Percentiles rank a stretch among this genome's conserved stretches.
phyloP scores from a whole-genome alignment of 2,329 filamentous ascomycete species.

The Neocatenulostroma microsporum region DNA sequence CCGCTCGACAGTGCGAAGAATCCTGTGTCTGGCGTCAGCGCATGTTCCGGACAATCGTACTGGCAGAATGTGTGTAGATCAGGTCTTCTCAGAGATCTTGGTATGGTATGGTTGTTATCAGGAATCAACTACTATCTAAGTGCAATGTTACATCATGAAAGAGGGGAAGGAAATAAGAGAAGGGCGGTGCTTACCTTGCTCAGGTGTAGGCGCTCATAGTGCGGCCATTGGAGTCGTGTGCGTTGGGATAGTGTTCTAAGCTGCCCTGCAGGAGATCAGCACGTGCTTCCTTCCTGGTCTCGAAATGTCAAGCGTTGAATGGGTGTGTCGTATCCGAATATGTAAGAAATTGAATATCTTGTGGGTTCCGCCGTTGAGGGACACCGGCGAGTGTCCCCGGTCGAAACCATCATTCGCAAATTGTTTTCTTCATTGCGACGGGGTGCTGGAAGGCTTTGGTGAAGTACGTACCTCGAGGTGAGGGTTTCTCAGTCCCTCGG shows the following conservation, averaged over 20 bases:
- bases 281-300: too few relatives aligned
- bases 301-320: too few relatives aligned
- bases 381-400: too few relatives aligned
- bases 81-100: slow-evolving; percentile 6
- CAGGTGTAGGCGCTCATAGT: background rate
- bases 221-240: background rate
- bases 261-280: background rate
- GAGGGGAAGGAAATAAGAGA: slow-evolving; percentile 4
- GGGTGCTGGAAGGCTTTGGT: too few relatives aligned
- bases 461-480: too few relatives aligned
- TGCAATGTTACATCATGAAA: slow-evolving; percentile 14
- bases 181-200: background rate
- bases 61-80: background rate
- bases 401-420: too few relatives aligned
- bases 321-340: slow-evolving; percentile 67
- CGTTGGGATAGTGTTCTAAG: background rate
- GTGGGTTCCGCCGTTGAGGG: too few relatives aligned
- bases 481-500: too few relatives aligned
- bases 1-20: background rate
- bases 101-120: slow-evolving; percentile 7
- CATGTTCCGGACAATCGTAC: background rate
- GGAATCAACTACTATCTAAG: slow-evolving; percentile 16
- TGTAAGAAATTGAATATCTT: slow-evolving; percentile 96
- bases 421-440: too few relatives aligned
- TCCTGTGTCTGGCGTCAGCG: background rate